Conservation (phyloP, 441 rosid species). For the Flueggea neowawraea region DNA sequence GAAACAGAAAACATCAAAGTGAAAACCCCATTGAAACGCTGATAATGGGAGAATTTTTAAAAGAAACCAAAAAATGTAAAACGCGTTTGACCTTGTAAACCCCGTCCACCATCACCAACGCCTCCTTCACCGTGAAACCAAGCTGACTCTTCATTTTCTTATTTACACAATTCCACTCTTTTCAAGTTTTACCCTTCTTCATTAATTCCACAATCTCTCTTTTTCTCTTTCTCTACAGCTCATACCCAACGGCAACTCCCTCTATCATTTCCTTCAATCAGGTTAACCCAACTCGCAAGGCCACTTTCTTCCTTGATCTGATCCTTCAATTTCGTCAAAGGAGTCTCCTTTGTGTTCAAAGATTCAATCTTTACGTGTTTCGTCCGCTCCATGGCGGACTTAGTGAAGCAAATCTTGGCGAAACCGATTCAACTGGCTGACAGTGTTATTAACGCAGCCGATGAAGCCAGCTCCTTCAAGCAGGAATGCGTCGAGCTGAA, state of each 20-base stretch:
- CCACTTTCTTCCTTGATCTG: no score
- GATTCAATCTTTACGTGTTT: background rate
- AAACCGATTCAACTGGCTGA: slow-evolving; percentile 85
- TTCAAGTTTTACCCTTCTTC: background rate
- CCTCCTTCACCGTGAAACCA: no score
- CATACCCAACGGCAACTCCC: background rate
- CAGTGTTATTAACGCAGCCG: slow-evolving; percentile 75
- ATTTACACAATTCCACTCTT: background rate
- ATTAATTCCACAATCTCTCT: background rate
- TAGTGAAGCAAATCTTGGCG: slow-evolving; percentile 69
- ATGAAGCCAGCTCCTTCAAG: slow-evolving; percentile 74
- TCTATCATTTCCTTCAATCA: slow-evolving; percentile 2
- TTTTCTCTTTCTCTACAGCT: background rate
- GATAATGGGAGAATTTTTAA: background rate
- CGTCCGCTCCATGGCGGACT: slow-evolving; percentile 67
- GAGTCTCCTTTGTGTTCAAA: background rate
- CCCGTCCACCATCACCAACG: background rate
- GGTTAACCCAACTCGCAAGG: background rate
- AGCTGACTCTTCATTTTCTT: no score
- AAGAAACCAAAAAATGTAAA: background rate
- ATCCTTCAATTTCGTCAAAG: background rate
- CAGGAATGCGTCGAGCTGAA: slow-evolving; percentile 81
- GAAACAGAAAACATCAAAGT: background rate
- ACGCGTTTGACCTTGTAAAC: slow-evolving; percentile 1
- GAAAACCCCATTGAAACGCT: background rate